These are phyloP conservation scores for Penicillium brevicompactum DNA, from an alignment of 2,329 filamentous ascomycete species.

Conservation along the genomic window DNA sequence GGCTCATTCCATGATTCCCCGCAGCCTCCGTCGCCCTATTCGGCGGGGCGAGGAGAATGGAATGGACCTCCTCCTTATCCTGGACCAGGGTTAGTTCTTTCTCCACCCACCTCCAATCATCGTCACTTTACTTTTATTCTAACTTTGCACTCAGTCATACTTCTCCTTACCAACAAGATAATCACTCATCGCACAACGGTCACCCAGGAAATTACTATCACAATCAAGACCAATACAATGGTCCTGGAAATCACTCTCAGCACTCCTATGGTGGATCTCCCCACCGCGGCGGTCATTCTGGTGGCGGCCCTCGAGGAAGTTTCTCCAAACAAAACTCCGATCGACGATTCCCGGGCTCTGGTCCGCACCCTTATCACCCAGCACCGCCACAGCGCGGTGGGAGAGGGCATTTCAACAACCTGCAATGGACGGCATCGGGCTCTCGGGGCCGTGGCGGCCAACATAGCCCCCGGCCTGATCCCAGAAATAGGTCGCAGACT, in stretches of 20 bases:
- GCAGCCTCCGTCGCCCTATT: slow-evolving; percentile 63
- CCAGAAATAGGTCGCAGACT: slow-evolving; percentile 36
- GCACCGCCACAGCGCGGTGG: slow-evolving; percentile 52
- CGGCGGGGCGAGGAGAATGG: slow-evolving; percentile 57
- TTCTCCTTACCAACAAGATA: slow-evolving; percentile 61
- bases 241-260: slow-evolving; percentile 55
- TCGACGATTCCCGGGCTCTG: slow-evolving; percentile 47
- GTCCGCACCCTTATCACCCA: slow-evolving; percentile 50
- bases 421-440: slow-evolving; percentile 69
- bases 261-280: slow-evolving; percentile 48
- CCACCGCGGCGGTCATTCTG: slow-evolving; percentile 55
- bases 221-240: slow-evolving; percentile 51
- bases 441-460: slow-evolving; percentile 55
- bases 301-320: slow-evolving; percentile 58
- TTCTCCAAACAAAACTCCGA: slow-evolving; percentile 53
- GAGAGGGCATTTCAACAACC: slow-evolving; percentile 64
- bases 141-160: slow-evolving; percentile 61
- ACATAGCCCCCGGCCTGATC: slow-evolving; percentile 43
- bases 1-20: slow-evolving; percentile 63
- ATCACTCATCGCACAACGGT: slow-evolving; percentile 53
- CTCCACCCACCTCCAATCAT: not conserved
- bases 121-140: slow-evolving; percentile 10
- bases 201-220: slow-evolving; percentile 61
- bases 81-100: slow-evolving; percentile 51
- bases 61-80: slow-evolving; percentile 46